Evolutionary conservation across 2,329 filamentous ascomycete genomes (phyloP), one percentile per base, ranked within the genome.

Genomic region (Metarhizium guizhouense): DNA sequence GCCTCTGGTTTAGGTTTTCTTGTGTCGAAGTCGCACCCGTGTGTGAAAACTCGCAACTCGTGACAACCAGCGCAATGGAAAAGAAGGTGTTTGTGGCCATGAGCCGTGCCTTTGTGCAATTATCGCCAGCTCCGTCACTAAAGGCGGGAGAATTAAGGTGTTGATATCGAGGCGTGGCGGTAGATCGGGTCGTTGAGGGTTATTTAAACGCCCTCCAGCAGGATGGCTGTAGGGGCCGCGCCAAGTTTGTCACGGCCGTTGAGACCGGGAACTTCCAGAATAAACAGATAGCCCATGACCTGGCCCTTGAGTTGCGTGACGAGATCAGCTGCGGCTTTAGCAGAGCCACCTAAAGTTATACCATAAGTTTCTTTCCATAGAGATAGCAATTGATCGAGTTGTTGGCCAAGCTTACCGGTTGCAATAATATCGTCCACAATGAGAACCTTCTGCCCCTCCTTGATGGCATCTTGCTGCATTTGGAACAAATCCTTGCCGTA

Each of bases 381-480:
- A 10, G 18, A 32, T 47, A 29, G 10, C 30, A 14, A 48, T 30
- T 48, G 11, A 30, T 45, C 6, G 45, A 1, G 4, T 7, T 14
- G 20, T n/a, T 4, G 10, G 45, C 20, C 14, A 45, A 52, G 75
- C 86, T 72, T 79, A 96, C 93, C 93, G 61, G 94, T 99, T 56
- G 94, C 94, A 76, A 99, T 97, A 68, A 99, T 95, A 71, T 99
- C 94, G 72, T 99, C 94, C 36, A 99, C 91, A 62, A 99, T 82
- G 59, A 99, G 77, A 56, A 96, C 93, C 72, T 87, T 92, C 76
- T 96, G 90, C 40, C 92, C 92, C 53, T 83, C 80, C 75, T 88
- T 86, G 66, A 99, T 86, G 48, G 87, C 86, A 72, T 88, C 91
- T 62, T 82, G 77, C 78, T 99, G 94, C 78, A 99, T 95, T 80